Percentiles rank a stretch among this genome's conserved stretches.
Conservation (phyloP, 176 grass and related monocot species). For the Neostapfia colusana region DNA sequence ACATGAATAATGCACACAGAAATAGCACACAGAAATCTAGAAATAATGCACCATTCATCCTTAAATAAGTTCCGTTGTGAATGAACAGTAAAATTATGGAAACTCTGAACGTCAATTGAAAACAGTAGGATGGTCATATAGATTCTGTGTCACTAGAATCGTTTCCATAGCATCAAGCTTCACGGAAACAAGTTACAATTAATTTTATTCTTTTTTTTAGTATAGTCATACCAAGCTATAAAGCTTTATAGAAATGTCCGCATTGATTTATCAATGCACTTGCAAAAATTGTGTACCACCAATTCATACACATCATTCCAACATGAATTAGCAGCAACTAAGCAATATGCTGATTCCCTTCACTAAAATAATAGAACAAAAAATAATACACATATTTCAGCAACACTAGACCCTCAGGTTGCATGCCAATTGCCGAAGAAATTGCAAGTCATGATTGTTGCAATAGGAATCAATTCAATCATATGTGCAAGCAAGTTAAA, state of each 20-base stretch:
- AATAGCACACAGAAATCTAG: background rate
- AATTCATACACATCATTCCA: background rate
- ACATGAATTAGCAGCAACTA: background rate
- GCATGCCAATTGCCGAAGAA: conserved; percentile 27
- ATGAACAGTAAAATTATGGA: background rate
- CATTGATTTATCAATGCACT: background rate
- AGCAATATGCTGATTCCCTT: background rate
- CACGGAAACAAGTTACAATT: background rate
- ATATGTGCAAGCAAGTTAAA: background rate
- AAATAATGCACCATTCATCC: background rate
- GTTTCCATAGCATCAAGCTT: background rate
- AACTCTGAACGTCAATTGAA: background rate
- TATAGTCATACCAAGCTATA: background rate
- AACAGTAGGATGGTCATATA: background rate
- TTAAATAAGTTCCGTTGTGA: background rate
- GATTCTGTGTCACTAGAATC: background rate
- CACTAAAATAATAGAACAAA: background rate
- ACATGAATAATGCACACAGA: too few species aligned
- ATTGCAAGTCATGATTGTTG: conserved; percentile 2
- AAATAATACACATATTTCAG: background rate
- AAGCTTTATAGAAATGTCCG: background rate
- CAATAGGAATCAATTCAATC: background rate
- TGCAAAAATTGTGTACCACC: background rate
- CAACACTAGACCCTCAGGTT: background rate
- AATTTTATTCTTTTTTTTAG: background rate